Conservation (phyloP, 371 early-diverging fungal species). For the Mucor ambiguus region DNA sequence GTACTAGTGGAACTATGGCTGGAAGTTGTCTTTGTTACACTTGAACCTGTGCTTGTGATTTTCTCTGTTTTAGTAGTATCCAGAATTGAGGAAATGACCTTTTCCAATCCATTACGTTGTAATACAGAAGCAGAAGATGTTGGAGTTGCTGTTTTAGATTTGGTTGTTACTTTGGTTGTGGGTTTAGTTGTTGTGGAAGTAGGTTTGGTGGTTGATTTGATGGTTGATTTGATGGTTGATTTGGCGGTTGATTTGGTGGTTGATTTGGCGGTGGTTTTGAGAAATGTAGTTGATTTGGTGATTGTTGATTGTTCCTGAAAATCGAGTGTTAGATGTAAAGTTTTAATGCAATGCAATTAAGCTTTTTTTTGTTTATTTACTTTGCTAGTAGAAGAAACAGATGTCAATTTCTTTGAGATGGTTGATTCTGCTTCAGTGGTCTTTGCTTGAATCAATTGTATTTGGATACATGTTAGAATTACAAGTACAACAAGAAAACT, state of each 20-base stretch:
- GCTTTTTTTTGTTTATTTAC: neutral
- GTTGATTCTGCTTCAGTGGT: neutral
- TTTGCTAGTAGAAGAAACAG: neutral
- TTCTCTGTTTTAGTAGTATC: neutral
- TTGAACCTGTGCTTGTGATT: slow-evolving; percentile 11
- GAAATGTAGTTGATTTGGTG: slow-evolving; percentile 3
- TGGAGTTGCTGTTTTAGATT: neutral
- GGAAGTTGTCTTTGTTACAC: slow-evolving; percentile 16
- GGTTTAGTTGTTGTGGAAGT: neutral
- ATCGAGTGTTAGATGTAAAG: neutral
- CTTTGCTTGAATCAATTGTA: slow-evolving; percentile 5
- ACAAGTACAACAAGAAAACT: slow-evolving; percentile 11
- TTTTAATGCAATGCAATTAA: neutral
- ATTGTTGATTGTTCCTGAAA: slow-evolving; percentile 6
- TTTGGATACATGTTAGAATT: slow-evolving; percentile 2
- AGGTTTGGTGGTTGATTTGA: neutral
- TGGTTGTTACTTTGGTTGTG: neutral
- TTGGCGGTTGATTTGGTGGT: neutral
- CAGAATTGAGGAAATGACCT: neutral
- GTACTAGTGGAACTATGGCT: slow-evolving; percentile 12
- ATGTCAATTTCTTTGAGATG: neutral
- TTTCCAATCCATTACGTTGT: slow-evolving; percentile 9
- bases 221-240: neutral
- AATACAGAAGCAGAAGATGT: slow-evolving; percentile 2
- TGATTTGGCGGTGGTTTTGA: neutral